phyloP scores from a whole-genome alignment of 2,329 filamentous ascomycete genomes.

The Cercospora zeina region DNA sequence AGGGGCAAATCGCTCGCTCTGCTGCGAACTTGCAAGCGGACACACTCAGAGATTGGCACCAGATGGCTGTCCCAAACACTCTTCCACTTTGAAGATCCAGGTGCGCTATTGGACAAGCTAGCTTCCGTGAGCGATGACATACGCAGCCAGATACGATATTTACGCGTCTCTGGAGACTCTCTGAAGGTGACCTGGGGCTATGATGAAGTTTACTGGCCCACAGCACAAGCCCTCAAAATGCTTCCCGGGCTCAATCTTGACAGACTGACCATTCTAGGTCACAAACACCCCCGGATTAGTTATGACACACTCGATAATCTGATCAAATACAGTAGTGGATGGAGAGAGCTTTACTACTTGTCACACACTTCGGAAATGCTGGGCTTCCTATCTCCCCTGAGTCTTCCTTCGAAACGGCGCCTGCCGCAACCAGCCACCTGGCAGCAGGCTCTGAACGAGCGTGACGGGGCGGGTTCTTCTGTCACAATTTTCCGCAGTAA shows the following conservation, averaged over 20 bases:
- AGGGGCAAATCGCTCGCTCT: constrained; percentile 19
- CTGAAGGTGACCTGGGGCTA: constrained; percentile 14
- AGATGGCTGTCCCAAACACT: constrained; percentile 14
- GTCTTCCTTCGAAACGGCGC: neutral
- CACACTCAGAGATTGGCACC: constrained; percentile 12
- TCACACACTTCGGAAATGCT: constrained; percentile 17
- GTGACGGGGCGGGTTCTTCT: constrained; percentile 16
- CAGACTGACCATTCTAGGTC: constrained; percentile 16
- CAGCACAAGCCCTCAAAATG: constrained; percentile 18
- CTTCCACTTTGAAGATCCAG: constrained; percentile 18
- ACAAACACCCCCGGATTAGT: neutral
- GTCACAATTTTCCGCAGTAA: constrained; percentile 20
- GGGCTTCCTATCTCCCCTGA: constrained; percentile 10
- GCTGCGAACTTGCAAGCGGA: constrained; percentile 19
- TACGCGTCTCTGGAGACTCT: constrained; percentile 17
- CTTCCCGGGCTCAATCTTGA: constrained; percentile 17
- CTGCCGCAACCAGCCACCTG: constrained; percentile 15
- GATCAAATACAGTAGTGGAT: constrained; percentile 14
- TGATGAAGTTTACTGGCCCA: constrained; percentile 19
- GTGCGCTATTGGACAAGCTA: constrained; percentile 19
- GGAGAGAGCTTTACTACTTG: constrained; percentile 17
- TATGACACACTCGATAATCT: constrained; percentile 17
- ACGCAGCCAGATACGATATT: constrained; percentile 16
- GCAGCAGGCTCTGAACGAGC: constrained; percentile 16
- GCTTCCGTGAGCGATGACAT: neutral